These are phyloP conservation scores for Chlamydomonas incerta DNA, from an alignment of 139 green algal genomes.

Conservation along the genomic window DNA sequence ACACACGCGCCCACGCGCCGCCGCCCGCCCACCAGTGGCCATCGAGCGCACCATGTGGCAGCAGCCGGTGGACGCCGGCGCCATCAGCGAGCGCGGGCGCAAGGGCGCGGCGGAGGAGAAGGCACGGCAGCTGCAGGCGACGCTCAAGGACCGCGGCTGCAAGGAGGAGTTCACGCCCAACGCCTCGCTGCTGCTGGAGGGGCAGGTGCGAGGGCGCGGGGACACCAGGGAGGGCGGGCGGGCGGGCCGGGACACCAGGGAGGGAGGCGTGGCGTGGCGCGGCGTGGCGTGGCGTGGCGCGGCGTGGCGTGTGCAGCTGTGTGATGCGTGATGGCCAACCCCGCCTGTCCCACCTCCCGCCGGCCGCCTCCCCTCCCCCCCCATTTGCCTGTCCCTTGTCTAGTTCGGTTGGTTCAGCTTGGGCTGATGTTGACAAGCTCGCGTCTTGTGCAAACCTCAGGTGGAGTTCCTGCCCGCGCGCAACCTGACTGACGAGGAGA, in stretches of 20 bases:
- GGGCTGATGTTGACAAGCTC: no score
- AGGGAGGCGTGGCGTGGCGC: background rate
- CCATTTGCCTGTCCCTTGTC: no score
- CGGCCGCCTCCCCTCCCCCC: no score
- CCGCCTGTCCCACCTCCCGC: no score
- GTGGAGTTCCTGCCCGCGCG: conserved; percentile 83
- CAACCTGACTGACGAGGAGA: conserved; percentile 60
- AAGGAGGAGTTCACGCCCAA: conserved; percentile 85
- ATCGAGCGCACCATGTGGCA: conserved; percentile 85
- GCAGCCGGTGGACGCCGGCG: conserved; percentile 69
- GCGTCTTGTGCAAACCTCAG: conserved; percentile 45
- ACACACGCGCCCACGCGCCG: background rate
- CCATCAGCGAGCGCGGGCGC: conserved; percentile 85
- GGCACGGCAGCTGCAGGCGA: conserved; percentile 51
- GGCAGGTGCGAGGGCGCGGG: conserved; percentile 66
- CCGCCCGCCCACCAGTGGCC: conserved; percentile 57
- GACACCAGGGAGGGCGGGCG: background rate
- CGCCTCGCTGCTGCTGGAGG: conserved; percentile 73
- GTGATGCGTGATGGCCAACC: no score
- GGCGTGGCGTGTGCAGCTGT: no score
- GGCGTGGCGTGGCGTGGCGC: background rate
- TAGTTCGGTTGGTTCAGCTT: no score
- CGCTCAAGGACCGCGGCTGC: conserved; percentile 76
- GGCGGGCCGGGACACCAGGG: no score
- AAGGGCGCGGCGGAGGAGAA: conserved; percentile 58